These are phyloP conservation scores for Erodium texanum DNA, from an alignment of 441 rosid genomes.

Conservation along the genomic window DNA sequence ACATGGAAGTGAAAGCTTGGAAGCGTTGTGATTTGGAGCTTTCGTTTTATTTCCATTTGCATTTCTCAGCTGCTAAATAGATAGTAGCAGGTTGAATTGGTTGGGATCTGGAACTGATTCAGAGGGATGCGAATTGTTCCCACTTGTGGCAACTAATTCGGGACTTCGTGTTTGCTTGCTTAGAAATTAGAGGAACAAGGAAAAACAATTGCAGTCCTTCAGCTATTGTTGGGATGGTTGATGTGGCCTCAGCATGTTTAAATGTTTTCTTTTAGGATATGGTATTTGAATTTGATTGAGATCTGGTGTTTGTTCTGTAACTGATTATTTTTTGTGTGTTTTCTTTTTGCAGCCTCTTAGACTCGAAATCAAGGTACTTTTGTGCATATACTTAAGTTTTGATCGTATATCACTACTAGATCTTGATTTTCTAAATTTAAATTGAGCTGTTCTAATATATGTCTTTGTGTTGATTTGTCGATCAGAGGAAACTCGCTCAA, in stretches of 20 bases:
- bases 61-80: constrained; percentile 9
- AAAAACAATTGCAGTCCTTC: neutral
- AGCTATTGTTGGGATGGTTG: neutral
- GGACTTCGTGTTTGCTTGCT: constrained; percentile 10
- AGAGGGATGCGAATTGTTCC: constrained; percentile 10
- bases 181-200: neutral
- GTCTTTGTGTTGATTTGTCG: constrained; percentile 17
- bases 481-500: constrained; percentile 68
- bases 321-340: constrained; percentile 17
- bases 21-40: neutral
- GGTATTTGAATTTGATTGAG: constrained; percentile 10
- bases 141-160: constrained; percentile 2
- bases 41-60: constrained; percentile 1
- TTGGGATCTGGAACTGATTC: constrained; percentile 29
- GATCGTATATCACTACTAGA: constrained; percentile 2
- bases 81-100: constrained; percentile 14
- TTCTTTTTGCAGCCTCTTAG: constrained; percentile 54
- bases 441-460: constrained; percentile 12
- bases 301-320: constrained; percentile 7
- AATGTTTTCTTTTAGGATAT: neutral
- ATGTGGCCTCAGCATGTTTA: neutral
- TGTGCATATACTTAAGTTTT: constrained; percentile 8
- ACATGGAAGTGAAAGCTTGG: neutral
- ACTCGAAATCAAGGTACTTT: constrained; percentile 58
- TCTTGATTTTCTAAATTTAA: neutral